Evolutionary conservation across 1,284 basidiomycete species (phyloP).

Genomic region (Coniophora puteana): DNA sequence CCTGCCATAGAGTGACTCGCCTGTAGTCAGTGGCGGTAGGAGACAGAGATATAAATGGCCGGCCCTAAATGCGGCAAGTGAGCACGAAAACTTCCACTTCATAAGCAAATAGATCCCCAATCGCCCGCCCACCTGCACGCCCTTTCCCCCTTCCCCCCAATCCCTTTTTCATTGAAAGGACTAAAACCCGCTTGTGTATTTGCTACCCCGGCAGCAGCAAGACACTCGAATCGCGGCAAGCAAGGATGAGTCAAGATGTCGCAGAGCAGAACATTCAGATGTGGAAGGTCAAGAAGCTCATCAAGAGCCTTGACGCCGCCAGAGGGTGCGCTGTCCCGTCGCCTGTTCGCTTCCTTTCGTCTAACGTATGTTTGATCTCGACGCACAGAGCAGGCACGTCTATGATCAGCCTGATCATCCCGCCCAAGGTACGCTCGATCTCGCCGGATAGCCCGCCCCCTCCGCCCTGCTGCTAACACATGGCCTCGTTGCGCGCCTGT

Average conservation of each 20-base stretch:
- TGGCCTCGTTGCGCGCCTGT: constrained; percentile 3
- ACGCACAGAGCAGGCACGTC: constrained; percentile 81
- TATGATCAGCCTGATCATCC: constrained; percentile 98
- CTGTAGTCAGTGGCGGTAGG: neutral
- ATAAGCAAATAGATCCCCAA: constrained; percentile 1
- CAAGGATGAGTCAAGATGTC: constrained; percentile 71
- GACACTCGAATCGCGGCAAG: constrained; percentile 14
- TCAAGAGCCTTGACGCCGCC: constrained; percentile 90
- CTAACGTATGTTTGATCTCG: constrained; percentile 16
- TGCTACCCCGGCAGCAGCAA: neutral
- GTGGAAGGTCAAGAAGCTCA: constrained; percentile 99
- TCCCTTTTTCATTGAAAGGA: neutral
- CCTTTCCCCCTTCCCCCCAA: neutral
- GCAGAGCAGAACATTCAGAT: constrained; percentile 89
- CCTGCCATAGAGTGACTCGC: too few relatives aligned
- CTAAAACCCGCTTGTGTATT: constrained; percentile 1
- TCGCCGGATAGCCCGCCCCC: constrained; percentile 12
- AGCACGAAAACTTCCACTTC: constrained; percentile 5
- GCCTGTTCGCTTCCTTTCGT: constrained; percentile 13
- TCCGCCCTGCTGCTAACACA: neutral
- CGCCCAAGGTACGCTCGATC: constrained; percentile 71
- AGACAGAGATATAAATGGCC: constrained; percentile 3
- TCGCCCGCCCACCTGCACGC: neutral
- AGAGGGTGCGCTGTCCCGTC: constrained; percentile 62
- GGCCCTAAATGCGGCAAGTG: constrained; percentile 17